These are phyloP conservation scores for Solanum acaule DNA, from an alignment of 257 asterid species.

Conservation along the genomic window DNA sequence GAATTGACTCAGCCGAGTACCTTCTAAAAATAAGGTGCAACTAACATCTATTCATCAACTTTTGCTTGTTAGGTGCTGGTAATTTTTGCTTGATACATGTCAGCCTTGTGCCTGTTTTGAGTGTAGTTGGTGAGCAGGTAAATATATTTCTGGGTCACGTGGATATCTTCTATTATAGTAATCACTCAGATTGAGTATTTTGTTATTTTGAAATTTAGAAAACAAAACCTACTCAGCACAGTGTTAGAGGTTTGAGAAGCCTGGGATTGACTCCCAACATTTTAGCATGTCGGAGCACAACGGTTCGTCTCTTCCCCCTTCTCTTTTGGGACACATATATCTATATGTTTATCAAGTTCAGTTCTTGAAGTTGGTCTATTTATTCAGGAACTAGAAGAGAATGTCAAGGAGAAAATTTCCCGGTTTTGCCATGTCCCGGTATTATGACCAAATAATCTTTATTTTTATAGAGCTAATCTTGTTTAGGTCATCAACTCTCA, in stretches of 20 bases:
- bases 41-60: not conserved
- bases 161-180: not conserved
- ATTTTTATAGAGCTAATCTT: not conserved
- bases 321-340: not conserved
- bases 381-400: slow-evolving; percentile 65
- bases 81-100: slow-evolving; percentile 76
- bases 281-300: slow-evolving; percentile 91
- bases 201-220: slow-evolving; percentile 40
- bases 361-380: slow-evolving; percentile 5
- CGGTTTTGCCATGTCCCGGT: slow-evolving; percentile 74
- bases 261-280: slow-evolving; percentile 77
- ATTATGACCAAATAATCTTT: not conserved
- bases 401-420: slow-evolving; percentile 68
- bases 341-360: not conserved
- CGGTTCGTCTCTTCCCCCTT: slow-evolving; percentile 20
- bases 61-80: slow-evolving; percentile 44
- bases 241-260: slow-evolving; percentile 87
- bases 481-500: not conserved
- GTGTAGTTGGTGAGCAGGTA: slow-evolving; percentile 80
- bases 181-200: not conserved
- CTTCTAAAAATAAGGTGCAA: not conserved
- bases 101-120: slow-evolving; percentile 70
- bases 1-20: not conserved
- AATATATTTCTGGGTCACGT: not conserved
- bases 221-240: slow-evolving; percentile 98